Evolutionary conservation across 176 grass and related monocot genomes (phyloP).

Genomic region (Secale cereale): DNA sequence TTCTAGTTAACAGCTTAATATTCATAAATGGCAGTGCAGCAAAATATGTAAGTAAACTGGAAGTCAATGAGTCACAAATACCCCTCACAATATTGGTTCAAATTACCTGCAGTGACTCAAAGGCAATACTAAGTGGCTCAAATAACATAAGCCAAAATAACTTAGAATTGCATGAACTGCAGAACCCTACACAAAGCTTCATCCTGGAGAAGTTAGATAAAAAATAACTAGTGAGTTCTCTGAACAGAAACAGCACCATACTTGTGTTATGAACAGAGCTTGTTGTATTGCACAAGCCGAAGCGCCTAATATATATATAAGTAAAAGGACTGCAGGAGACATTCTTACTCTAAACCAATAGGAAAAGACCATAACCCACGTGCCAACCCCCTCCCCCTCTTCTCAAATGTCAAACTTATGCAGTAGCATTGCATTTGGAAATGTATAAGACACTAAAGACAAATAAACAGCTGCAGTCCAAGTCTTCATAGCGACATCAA

Average conservation of each 20-base stretch:
- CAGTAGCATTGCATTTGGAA: background rate
- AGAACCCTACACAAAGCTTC: conserved; percentile 70
- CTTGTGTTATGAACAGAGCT: background rate
- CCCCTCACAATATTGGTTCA: conserved; percentile 11
- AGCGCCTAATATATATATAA: background rate
- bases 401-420: too few species aligned
- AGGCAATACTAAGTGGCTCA: conserved; percentile 86
- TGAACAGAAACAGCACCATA: conserved; percentile 30
- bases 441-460: background rate
- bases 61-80: background rate
- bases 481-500: background rate
- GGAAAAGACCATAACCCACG: background rate
- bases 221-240: conserved; percentile 5
- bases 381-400: background rate
- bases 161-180: conserved; percentile 66
- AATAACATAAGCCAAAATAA: conserved; percentile 96
- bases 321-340: background rate
- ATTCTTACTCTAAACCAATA: background rate
- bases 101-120: conserved; percentile 96
- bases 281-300: background rate
- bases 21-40: background rate
- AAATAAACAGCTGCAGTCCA: background rate
- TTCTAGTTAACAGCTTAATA: background rate
- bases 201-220: conserved; percentile 62
- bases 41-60: background rate